phyloP scores from a whole-genome alignment of 805 yeast genomes.

The Saccharomycopsis sp. region DNA sequence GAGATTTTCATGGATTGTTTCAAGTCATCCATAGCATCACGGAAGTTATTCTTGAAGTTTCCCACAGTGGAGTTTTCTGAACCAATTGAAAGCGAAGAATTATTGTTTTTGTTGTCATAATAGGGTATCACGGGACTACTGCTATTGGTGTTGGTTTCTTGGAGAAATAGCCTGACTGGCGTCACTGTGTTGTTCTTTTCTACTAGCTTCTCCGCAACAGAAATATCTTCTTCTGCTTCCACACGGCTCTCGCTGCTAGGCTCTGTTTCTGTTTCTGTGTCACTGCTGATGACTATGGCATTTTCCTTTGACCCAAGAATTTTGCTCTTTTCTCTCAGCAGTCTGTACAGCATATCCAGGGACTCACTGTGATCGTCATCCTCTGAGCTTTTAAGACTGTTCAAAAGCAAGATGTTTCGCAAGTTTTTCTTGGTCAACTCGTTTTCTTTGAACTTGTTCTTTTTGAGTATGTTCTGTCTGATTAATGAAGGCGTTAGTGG shows the following conservation, averaged over 20 bases:
- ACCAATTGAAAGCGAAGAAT: background rate
- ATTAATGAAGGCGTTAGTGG: conserved; percentile 28
- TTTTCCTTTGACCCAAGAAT: background rate
- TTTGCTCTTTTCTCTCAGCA: background rate
- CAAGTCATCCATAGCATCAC: conserved; percentile 4
- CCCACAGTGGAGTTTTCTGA: background rate
- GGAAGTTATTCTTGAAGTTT: conserved; percentile 1
- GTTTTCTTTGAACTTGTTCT: conserved; percentile 20
- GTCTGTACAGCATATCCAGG: background rate
- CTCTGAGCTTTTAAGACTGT: background rate
- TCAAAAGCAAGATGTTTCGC: conserved; percentile 1
- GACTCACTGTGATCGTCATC: background rate
- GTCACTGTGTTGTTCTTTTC: background rate
- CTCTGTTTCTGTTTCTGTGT: background rate
- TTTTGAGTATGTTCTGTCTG: conserved; percentile 26
- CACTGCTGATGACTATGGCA: conserved; percentile 5
- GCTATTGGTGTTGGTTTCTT: background rate
- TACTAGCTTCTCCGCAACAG: background rate
- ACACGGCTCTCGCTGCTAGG: background rate
- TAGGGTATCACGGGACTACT: background rate
- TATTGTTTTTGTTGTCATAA: background rate
- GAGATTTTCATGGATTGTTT: background rate
- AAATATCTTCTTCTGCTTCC: conserved; percentile 3
- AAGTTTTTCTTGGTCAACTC: conserved; percentile 10
- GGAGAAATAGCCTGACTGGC: background rate